phyloP scores from a whole-genome alignment of 2,329 filamentous ascomycete species.

The Pezicula neosporulosa region DNA sequence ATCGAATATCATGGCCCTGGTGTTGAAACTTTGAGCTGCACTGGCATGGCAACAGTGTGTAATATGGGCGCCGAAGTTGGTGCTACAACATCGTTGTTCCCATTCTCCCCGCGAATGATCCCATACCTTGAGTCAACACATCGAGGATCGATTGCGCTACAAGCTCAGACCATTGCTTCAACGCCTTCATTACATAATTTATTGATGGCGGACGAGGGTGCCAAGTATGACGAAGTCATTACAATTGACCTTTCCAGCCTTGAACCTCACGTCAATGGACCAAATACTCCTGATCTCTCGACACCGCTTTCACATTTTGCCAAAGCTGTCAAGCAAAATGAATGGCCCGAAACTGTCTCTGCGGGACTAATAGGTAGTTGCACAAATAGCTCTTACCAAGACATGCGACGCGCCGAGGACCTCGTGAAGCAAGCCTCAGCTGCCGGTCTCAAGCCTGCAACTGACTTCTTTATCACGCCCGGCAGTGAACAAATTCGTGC shows the following conservation, averaged over 20 bases:
- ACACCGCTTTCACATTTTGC: constrained; percentile 91
- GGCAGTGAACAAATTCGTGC: constrained; percentile 96
- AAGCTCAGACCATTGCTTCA: constrained; percentile 26
- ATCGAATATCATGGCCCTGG: constrained; percentile 93
- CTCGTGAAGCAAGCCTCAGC: constrained; percentile 86
- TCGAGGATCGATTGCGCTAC: constrained; percentile 43
- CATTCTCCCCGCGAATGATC: constrained; percentile 79
- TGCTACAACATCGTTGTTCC: constrained; percentile 75
- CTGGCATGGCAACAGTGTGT: constrained; percentile 87
- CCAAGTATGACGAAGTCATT: constrained; percentile 86
- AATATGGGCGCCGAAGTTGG: constrained; percentile 97
- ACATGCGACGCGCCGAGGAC: constrained; percentile 94
- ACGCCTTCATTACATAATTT: constrained; percentile 49
- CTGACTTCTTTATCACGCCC: constrained; percentile 93
- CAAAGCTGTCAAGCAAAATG: constrained; percentile 74
- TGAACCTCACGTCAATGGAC: constrained; percentile 95
- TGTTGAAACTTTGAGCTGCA: constrained; percentile 83
- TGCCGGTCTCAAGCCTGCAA: constrained; percentile 85
- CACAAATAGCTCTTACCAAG: constrained; percentile 98
- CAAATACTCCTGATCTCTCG: constrained; percentile 92
- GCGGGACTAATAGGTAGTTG: constrained; percentile 96
- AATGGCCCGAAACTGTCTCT: constrained; percentile 88
- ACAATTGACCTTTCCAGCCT: constrained; percentile 86
- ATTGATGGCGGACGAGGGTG: constrained; percentile 74
- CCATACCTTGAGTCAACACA: constrained; percentile 87